Evolutionary conservation across 805 yeast species (phyloP).

Genomic region (Komagataella mondaviorum): DNA sequence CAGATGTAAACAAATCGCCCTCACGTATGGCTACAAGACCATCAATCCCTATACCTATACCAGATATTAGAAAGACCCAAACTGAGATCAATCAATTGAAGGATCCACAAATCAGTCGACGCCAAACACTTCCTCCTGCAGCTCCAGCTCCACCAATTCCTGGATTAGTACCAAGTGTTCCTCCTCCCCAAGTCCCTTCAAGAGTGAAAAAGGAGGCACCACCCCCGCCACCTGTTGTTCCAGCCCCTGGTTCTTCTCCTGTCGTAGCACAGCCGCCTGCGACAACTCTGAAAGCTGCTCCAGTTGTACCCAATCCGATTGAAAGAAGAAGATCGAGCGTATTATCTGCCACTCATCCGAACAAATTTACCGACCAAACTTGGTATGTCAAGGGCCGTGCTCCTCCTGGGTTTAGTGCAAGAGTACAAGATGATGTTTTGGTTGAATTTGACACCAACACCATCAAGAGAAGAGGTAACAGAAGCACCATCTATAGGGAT

Average conservation of each 20-base stretch:
- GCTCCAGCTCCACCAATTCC: conserved; percentile 10
- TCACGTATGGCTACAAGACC: conserved; percentile 1
- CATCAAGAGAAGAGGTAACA: conserved; percentile 43
- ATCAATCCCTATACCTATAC: conserved; percentile 2
- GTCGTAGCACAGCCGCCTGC: conserved; percentile 3
- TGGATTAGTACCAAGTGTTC: conserved; percentile 2
- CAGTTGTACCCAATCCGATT: conserved; percentile 6
- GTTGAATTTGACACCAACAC: conserved; percentile 53
- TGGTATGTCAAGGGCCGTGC: conserved; percentile 63
- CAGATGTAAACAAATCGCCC: conserved; percentile 12
- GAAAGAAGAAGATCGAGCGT: conserved; percentile 5
- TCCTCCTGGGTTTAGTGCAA: conserved; percentile 36
- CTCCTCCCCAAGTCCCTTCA: conserved; percentile 3
- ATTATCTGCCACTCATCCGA: neutral
- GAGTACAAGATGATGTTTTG: conserved; percentile 33
- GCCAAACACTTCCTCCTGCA: conserved; percentile 10
- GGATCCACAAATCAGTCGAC: neutral
- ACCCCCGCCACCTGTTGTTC: conserved; percentile 8
- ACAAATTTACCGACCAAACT: conserved; percentile 11
- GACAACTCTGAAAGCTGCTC: conserved; percentile 8
- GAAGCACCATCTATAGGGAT: conserved; percentile 36
- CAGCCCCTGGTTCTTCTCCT: conserved; percentile 4
- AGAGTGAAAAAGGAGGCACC: conserved; percentile 5
- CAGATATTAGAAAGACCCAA: neutral
- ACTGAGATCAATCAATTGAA: neutral